Percentiles rank a stretch among this genome's conserved stretches.
Conservation (phyloP, 805 yeast species). For the Diddensiella transvaalensis region DNA sequence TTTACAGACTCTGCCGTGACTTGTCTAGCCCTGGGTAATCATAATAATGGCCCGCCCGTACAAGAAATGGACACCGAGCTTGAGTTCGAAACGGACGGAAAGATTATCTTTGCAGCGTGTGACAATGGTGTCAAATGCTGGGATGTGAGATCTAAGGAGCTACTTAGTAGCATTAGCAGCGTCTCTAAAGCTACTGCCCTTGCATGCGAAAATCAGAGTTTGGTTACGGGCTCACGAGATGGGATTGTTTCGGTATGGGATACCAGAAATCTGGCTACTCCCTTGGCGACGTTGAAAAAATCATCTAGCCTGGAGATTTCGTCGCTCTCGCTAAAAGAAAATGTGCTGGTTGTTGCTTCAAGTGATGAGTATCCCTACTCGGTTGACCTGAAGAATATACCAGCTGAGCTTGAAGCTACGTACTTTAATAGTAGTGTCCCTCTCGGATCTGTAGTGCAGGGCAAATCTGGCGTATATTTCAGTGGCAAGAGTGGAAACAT, state of each 20-base stretch:
- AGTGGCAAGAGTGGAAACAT: not conserved
- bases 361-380: constrained; percentile 1
- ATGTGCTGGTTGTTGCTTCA: not conserved
- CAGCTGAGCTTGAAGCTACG: not conserved
- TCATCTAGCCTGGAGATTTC: constrained; percentile 1
- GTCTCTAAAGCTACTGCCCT: constrained; percentile 1
- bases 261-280: constrained; percentile 3
- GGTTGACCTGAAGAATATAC: not conserved
- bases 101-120: constrained; percentile 36
- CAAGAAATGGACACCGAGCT: constrained; percentile 17
- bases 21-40: not conserved
- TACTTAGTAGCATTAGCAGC: not conserved
- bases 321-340: not conserved
- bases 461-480: not conserved
- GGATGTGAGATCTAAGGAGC: constrained; percentile 13
- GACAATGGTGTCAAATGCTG: constrained; percentile 27
- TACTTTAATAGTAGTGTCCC: not conserved
- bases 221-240: constrained; percentile 7
- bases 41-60: not conserved
- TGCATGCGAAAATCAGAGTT: constrained; percentile 1
- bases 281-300: not conserved
- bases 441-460: not conserved
- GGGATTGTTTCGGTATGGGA: constrained; percentile 12
- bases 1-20: constrained; percentile 36
- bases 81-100: constrained; percentile 49